phyloP scores from a whole-genome alignment of 1,139 yeast genomes.

The Scheffersomyces stambukii region DNA sequence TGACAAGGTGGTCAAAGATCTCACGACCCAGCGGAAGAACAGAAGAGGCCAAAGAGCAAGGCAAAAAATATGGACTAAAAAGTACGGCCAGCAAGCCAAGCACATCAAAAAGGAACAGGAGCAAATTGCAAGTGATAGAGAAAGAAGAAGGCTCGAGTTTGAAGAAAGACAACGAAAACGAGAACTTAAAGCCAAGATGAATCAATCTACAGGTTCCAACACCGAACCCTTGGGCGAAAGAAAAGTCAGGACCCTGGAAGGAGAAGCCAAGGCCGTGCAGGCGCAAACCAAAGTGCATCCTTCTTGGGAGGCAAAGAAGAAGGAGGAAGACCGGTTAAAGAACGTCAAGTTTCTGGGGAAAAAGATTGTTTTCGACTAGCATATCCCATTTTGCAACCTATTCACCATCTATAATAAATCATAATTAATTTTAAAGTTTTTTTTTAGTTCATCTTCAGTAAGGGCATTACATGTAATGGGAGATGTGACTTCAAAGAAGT shows the following conservation, averaged over 20 bases:
- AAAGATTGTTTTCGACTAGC: slow-evolving; percentile 65
- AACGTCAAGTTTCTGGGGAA: slow-evolving; percentile 76
- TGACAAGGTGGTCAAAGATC: slow-evolving; percentile 57
- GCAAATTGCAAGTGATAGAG: slow-evolving; percentile 50
- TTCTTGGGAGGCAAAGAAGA: slow-evolving; percentile 88
- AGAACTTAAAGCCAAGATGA: slow-evolving; percentile 46
- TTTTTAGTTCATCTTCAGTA: slow-evolving; percentile 26
- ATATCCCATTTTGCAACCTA: background rate
- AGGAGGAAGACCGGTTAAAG: slow-evolving; percentile 62
- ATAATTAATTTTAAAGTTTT: slow-evolving; percentile 25
- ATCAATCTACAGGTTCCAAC: slow-evolving; percentile 36
- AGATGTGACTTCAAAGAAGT: slow-evolving; percentile 55
- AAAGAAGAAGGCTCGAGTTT: slow-evolving; percentile 56
- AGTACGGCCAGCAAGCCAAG: slow-evolving; percentile 79
- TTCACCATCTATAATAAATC: slow-evolving; percentile 14
- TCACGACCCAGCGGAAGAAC: slow-evolving; percentile 61
- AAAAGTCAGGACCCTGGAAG: slow-evolving; percentile 13
- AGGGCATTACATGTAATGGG: slow-evolving; percentile 65
- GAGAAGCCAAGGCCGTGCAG: slow-evolving; percentile 24
- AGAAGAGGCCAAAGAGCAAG: slow-evolving; percentile 97
- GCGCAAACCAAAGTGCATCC: too few relatives aligned
- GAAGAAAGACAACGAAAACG: slow-evolving; percentile 73
- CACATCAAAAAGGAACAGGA: slow-evolving; percentile 68
- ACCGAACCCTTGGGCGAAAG: slow-evolving; percentile 38
- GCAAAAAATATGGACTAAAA: slow-evolving; percentile 91